Base-by-base conservation (phyloP, 176 grass and related monocot species). In the Eleusine coracana region DNA sequence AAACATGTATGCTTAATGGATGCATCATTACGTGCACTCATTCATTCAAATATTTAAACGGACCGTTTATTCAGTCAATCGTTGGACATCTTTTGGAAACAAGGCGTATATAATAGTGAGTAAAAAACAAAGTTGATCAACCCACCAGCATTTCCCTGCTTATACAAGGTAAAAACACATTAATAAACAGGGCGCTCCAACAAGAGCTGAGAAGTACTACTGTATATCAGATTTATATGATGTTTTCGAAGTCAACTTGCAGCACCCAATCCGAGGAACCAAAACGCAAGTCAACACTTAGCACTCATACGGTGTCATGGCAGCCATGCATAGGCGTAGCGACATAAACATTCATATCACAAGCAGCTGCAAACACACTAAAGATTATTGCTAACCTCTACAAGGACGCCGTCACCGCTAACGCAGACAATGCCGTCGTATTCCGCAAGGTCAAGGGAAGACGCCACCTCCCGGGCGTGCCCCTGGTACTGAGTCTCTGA, bases 381-480 rank as follows among this genome's bases (percentile, higher is more conserved):
- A n/a, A n/a, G 41, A 34, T 10, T 27, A 64, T 54, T 51, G 66
- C 78, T 79, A 82, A 97, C 95, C 95, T 97, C 95, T 25, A 88
- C 90, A 27, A 94, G 83, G 39, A 97, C 66, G 34, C 95, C 95
- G 70, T 97, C 95, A 3, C 95, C 76, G 46, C 95, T 92, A 41
- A 97, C 88, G 50, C 92, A 94, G 38, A 94, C 81, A 61, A 97
- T 89, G 52, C 95, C 95, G 49, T 94, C 88, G 75, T 89, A 94
- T 10, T 80, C 69, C 0, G 71, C 80, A 40, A 94, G 50, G 50
- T 94, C 90, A 6, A 97, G 83, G 21, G 77, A 80, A 81, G 27
- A 63, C 17, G 84, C 90, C 76, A 97, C 74, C 89, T 97, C 90
- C 66, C 84, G 82, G 25, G 95, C 92, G 52, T 97, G 90, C 38